A percentile compares a stretch with the other conserved stretches of the same genome.
phyloP scores from a whole-genome alignment of 148 eudicot genomes.

The Rhododendron henanense region DNA sequence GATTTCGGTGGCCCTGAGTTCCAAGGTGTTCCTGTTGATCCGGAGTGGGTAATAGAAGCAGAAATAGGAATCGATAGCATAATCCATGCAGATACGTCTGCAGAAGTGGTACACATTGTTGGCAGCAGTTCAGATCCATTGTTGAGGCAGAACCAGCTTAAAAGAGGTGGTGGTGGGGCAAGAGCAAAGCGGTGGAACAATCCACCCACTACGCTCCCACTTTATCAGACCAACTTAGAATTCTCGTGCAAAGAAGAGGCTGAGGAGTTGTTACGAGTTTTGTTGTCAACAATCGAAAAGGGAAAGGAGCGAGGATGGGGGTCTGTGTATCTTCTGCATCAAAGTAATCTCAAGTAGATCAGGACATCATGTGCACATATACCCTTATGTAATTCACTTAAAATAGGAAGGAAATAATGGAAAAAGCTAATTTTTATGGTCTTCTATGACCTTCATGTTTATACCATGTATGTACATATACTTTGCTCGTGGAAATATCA shows the following conservation, averaged over 20 bases:
- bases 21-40: slow-evolving; percentile 73
- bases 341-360: slow-evolving; percentile 48
- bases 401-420: neutral
- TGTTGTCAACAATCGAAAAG: slow-evolving; percentile 51
- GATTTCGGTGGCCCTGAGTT: slow-evolving; percentile 57
- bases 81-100: slow-evolving; percentile 64
- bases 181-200: slow-evolving; percentile 43
- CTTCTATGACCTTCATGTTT: neutral
- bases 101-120: slow-evolving; percentile 65
- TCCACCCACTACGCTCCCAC: slow-evolving; percentile 52
- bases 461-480: neutral
- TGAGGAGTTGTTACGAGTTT: slow-evolving; percentile 46
- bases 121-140: slow-evolving; percentile 66
- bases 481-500: neutral
- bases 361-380: neutral
- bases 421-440: neutral
- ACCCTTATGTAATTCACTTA: neutral
- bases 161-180: slow-evolving; percentile 29
- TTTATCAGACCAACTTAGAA: slow-evolving; percentile 73
- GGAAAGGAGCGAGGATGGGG: slow-evolving; percentile 88
- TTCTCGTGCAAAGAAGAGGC: slow-evolving; percentile 59
- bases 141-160: slow-evolving; percentile 43
- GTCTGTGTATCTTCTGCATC: slow-evolving; percentile 61
- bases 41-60: slow-evolving; percentile 60
- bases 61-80: slow-evolving; percentile 72